A percentile compares a stretch with the other conserved stretches of the same genome.
phyloP scores from a whole-genome alignment of 1,139 yeast species.

The Hyphopichia fennica region DNA sequence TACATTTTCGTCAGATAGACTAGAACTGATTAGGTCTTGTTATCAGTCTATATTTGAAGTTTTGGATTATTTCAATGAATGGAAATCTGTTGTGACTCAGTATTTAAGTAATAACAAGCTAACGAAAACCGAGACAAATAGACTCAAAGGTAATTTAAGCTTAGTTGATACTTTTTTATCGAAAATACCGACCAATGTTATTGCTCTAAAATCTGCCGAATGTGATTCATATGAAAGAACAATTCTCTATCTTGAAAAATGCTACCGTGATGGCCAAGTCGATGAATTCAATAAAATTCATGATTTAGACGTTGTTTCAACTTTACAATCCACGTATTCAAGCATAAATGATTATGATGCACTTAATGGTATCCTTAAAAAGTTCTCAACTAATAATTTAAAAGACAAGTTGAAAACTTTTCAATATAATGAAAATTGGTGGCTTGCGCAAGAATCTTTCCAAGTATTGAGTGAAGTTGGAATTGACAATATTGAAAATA shows the following conservation, averaged over 20 bases:
- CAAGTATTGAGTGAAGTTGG: constrained; percentile 58
- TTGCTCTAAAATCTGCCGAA: constrained; percentile 79
- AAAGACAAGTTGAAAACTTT: constrained; percentile 74
- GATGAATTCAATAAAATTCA: constrained; percentile 28
- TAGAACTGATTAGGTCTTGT: constrained; percentile 61
- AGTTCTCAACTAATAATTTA: constrained; percentile 67
- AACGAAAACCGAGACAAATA: constrained; percentile 17
- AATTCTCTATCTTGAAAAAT: constrained; percentile 81
- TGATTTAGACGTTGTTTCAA: constrained; percentile 43
- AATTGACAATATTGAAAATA: constrained; percentile 28
- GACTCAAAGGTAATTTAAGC: constrained; percentile 29
- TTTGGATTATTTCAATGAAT: constrained; percentile 80
- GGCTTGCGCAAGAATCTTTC: constrained; percentile 83
- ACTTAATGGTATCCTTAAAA: constrained; percentile 78
- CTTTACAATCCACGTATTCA: constrained; percentile 79
- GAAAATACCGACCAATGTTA: constrained; percentile 61
- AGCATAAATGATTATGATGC: constrained; percentile 89
- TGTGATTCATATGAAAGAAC: constrained; percentile 89
- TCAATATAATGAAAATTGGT: constrained; percentile 86
- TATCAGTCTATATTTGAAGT: constrained; percentile 75
- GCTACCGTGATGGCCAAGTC: constrained; percentile 49
- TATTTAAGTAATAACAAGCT: constrained; percentile 21
- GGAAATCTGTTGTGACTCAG: constrained; percentile 52
- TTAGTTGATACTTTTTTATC: constrained; percentile 48
- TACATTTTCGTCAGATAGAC: constrained; percentile 46